Conservation (phyloP, 1,284 basidiomycete genomes). For the Ganoderma lingzhi region DNA sequence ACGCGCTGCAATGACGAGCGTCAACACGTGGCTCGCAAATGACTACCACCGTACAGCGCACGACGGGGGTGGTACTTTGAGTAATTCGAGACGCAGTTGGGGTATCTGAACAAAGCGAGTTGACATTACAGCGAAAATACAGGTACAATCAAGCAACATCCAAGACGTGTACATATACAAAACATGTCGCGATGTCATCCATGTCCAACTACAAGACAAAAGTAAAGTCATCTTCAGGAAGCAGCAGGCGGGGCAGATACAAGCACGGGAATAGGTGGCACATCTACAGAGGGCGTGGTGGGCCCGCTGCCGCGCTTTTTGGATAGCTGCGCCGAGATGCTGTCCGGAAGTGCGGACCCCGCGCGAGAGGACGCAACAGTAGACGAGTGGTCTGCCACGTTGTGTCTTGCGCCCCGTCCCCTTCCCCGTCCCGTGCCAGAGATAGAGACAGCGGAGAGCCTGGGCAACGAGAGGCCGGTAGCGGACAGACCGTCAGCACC, state of each 20-base stretch:
- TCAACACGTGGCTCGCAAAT: constrained; percentile 8
- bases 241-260: constrained; percentile 23
- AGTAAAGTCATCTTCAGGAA: constrained; percentile 3
- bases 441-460: constrained; percentile 29
- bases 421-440: constrained; percentile 27
- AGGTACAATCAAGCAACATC: constrained; percentile 3
- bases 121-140: constrained; percentile 1
- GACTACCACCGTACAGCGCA: not conserved
- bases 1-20: constrained; percentile 19
- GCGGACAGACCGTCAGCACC: constrained; percentile 26
- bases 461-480: constrained; percentile 31
- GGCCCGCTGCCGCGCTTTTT: constrained; percentile 30
- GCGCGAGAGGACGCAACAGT: constrained; percentile 30
- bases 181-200: not conserved
- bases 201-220: not conserved
- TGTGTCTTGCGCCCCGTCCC: constrained; percentile 26
- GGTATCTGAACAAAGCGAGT: not conserved
- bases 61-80: not conserved
- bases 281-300: constrained; percentile 27
- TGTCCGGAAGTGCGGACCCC: constrained; percentile 30
- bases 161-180: constrained; percentile 12
- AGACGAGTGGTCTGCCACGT: constrained; percentile 22
- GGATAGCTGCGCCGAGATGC: constrained; percentile 29
- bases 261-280: constrained; percentile 18
- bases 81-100: not conserved